Evolutionary conservation across 2,329 filamentous ascomycete species (phyloP), one percentile per base, ranked within the genome.

Genomic region (Penicillium decumbens): DNA sequence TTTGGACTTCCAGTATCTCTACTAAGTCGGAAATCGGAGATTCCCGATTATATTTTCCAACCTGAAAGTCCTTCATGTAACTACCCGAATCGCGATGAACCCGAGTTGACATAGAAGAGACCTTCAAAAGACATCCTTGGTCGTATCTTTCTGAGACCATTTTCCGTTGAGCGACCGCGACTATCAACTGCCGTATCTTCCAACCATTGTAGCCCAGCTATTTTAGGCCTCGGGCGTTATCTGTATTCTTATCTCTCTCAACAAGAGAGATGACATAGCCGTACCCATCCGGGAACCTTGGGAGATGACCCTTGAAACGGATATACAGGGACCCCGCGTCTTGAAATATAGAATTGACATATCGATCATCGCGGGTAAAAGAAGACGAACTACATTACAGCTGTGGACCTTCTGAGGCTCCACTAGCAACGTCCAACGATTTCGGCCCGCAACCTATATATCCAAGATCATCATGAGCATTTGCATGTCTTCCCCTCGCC

Each of bases 1-100:
- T 30, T 50, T 77, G 45, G 75, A 77, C 45, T 79, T 78, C 51
- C 70, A 67, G 37, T 79, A 78, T 56, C 73, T 76, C 59, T 66
- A 65, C 47, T 68, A 25, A 50, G 27, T 5, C 10, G 6, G 15
- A 25, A 50, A 23, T 5, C 10, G 6, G 15, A 44, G 37, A 4
- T 27, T 27, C 2, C 10, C 7, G 20, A 6, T 28, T 28, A 28
- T 3, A 28, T 28, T 28, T 28, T 28, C 27, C 27, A 28, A 9
- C 20, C 20, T 23, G 20, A 23, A 3, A 23, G 20, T 4, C 20
- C 8, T 28, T 28, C 27, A 28, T 28, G 7, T 9, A 27, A 7
- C 25, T 6, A 28, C 27, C 27, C 7, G 3, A 10, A 8, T 18
- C 6, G n/a, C 30, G 2, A n/a, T 32, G 13, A 32, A n/a, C 6